Conservation (phyloP, 176 grass and related monocot genomes). For the Aegilops longissima region DNA sequence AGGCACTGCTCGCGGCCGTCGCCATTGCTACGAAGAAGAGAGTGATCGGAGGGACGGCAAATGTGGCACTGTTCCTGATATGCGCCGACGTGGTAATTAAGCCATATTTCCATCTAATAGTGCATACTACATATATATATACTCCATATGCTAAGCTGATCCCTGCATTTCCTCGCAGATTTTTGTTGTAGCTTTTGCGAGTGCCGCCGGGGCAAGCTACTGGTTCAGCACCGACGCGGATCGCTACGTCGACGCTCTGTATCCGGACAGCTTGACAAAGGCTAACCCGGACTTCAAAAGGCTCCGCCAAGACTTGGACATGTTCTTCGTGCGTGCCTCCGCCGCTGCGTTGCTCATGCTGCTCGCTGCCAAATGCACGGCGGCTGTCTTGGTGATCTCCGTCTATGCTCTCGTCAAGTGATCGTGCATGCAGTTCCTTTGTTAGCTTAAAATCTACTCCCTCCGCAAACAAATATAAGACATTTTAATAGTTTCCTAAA, state of each 20-base stretch:
- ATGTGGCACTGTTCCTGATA: slow-evolving; percentile 1
- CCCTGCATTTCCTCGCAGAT: not conserved
- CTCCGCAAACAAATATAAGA: too few species aligned
- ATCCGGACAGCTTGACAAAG: not conserved
- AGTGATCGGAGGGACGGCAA: not conserved
- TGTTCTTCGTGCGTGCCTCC: slow-evolving; percentile 1
- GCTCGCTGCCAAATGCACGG: not conserved
- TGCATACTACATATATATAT: too few species aligned
- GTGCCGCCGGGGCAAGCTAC: not conserved
- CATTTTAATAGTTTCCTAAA: too few species aligned
- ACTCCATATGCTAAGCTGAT: too few species aligned
- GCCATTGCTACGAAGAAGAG: not conserved
- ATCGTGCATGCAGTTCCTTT: not conserved
- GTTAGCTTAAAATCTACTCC: too few species aligned
- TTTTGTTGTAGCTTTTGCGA: not conserved
- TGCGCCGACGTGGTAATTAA: not conserved
- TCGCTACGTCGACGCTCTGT: not conserved
- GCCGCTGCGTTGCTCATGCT: not conserved
- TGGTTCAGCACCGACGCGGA: slow-evolving; percentile 15
- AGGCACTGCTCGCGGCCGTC: not conserved
- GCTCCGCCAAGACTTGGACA: not conserved
- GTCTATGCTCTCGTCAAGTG: slow-evolving; percentile 17
- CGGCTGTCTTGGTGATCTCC: not conserved
- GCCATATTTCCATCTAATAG: too few species aligned
- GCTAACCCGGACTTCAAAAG: not conserved